Evolutionary conservation across 1,284 basidiomycete genomes (phyloP), one percentile per base, ranked within the genome.

Genomic region (Pascua guehoae): DNA sequence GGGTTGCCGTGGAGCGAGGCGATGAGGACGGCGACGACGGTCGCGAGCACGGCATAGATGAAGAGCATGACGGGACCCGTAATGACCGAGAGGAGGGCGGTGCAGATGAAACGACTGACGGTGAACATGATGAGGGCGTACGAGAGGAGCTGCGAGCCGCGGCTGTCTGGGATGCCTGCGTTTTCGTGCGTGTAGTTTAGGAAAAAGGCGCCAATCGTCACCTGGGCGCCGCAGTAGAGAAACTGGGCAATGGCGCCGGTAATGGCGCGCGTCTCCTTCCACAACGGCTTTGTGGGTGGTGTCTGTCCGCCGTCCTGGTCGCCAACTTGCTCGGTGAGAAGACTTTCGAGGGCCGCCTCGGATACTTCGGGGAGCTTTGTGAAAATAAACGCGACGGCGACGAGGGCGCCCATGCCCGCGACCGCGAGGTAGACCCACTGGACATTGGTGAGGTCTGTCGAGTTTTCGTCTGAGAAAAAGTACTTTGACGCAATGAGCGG

Each of bases 351-450:
- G 11, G 69, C 71, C 12, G 60, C 72, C 63, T 88, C 85, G 9
- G 84, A 83, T 57, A 90, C 86, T 71, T 91, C 88, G 17, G 88
- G 88, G 9, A 91, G 80, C 56, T 82, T 76, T 68, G 85, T 86
- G 74, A 88, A 85, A 82, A 81, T 82, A 79, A 90, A 91, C 32
- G 87, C 75, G 56, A 86, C 66, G 64, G 87, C 87, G 48, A 90
- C 81, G 24, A 82, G 63, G 41, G 84, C 66, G 58, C 75, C 73
- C 60, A 75, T 68, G 18, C 81, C 83, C 8, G 87, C 66, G 40
- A 90, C 88, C 14, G 86, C 88, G 41, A 90, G 84, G 74, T 91
- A 90, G 42, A 89, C 87, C 84, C 85, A 90, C 78, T 90, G 88
- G 14, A 91, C 85, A 46, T 83, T 88, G 63, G 82, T 83, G 40